These are phyloP conservation scores for Aspergillus clavatus DNA, from an alignment of 2,329 filamentous ascomycete genomes.

Conservation along the genomic window DNA sequence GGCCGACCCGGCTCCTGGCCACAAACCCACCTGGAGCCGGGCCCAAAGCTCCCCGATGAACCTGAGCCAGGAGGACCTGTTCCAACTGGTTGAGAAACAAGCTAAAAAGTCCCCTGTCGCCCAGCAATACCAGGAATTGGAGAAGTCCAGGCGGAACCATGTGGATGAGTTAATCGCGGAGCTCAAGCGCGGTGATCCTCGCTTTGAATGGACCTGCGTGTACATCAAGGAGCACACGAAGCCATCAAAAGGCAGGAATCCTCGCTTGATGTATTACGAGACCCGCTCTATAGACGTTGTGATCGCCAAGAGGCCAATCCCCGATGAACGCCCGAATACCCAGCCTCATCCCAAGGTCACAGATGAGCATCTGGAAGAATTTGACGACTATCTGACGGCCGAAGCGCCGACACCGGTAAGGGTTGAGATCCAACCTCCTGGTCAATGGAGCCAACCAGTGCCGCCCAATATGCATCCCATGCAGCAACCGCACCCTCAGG, in stretches of 20 bases:
- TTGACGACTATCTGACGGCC: conserved; percentile 1
- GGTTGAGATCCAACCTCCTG: background rate
- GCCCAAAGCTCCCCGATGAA: conserved; percentile 28
- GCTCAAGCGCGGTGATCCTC: conserved; percentile 23
- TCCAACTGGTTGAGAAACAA: conserved; percentile 27
- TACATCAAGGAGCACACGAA: conserved; percentile 32
- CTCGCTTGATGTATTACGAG: conserved; percentile 25
- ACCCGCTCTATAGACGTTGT: conserved; percentile 33
- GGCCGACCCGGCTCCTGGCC: conserved; percentile 25
- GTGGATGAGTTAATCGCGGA: conserved; percentile 35
- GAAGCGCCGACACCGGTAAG: conserved; percentile 4
- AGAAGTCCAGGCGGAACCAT: conserved; percentile 26
- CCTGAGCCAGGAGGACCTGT: conserved; percentile 28
- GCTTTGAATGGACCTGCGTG: conserved; percentile 36
- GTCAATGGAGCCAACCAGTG: conserved; percentile 2
- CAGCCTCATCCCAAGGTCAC: conserved; percentile 9
- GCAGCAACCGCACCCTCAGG: conserved; percentile 11
- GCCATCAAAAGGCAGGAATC: conserved; percentile 23
- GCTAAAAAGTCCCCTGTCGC: conserved; percentile 23
- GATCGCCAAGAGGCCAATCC: conserved; percentile 26
- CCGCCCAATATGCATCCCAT: conserved; percentile 2
- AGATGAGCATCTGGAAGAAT: conserved; percentile 5
- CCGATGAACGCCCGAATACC: conserved; percentile 14
- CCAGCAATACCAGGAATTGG: conserved; percentile 28
- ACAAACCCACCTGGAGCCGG: conserved; percentile 28